Percentiles rank a stretch among this genome's conserved stretches.
Evolutionary conservation across 2,329 filamentous ascomycete genomes (phyloP).

Genomic region (Daldinia sp.): DNA sequence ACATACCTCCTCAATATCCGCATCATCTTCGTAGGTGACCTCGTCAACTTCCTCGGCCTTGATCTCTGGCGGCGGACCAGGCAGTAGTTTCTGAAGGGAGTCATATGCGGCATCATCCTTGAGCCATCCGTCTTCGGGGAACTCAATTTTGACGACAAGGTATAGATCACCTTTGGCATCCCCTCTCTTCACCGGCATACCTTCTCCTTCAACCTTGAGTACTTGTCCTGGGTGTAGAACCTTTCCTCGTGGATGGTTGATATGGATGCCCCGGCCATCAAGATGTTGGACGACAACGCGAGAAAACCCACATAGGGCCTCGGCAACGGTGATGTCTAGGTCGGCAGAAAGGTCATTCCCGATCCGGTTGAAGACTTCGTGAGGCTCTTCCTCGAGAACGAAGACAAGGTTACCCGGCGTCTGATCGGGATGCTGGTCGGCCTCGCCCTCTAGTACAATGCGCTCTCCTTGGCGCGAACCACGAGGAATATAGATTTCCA

Average conservation of each 20-base stretch:
- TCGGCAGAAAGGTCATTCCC: constrained; percentile 87
- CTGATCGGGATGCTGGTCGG: constrained; percentile 90
- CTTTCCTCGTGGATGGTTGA: constrained; percentile 84
- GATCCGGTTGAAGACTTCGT: constrained; percentile 84
- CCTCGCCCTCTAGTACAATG: constrained; percentile 92
- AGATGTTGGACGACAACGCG: constrained; percentile 92
- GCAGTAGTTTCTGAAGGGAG: constrained; percentile 80
- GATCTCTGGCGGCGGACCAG: constrained; percentile 71
- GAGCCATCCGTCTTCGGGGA: constrained; percentile 89
- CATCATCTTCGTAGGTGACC: constrained; percentile 86
- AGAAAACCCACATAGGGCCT: constrained; percentile 89
- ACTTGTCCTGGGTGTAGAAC: constrained; percentile 86
- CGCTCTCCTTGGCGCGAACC: constrained; percentile 88
- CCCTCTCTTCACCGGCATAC: constrained; percentile 92
- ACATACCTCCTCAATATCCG: constrained; percentile 81
- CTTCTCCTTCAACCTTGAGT: constrained; percentile 87
- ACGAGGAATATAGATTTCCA: constrained; percentile 95
- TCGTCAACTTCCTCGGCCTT: constrained; percentile 84
- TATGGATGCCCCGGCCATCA: constrained; percentile 88
- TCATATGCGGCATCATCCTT: constrained; percentile 77
- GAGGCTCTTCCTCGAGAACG: constrained; percentile 82
- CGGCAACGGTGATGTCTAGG: constrained; percentile 82
- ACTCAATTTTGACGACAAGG: constrained; percentile 85
- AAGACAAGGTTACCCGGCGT: constrained; percentile 95
- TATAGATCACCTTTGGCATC: constrained; percentile 90